These are phyloP conservation scores for Firmiana major DNA, from an alignment of 345 rosid genomes.

Conservation along the genomic window DNA sequence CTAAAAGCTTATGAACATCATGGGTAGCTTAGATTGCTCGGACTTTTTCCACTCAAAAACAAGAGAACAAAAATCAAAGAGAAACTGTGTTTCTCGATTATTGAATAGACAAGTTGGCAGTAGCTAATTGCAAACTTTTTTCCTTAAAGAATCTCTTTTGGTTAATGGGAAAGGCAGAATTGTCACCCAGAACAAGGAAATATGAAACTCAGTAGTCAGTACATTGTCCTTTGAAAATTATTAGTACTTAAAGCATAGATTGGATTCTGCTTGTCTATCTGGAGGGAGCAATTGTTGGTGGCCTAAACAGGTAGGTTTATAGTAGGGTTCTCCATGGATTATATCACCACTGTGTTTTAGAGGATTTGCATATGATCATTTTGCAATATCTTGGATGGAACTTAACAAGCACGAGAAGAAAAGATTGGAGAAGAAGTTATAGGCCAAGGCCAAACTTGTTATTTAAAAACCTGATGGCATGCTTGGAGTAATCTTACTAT, in stretches of 20 bases:
- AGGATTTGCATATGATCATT: too few species aligned
- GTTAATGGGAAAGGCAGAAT: background rate
- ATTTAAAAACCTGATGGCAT: too few species aligned
- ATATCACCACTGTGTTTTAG: too few species aligned
- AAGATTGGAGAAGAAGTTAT: too few species aligned
- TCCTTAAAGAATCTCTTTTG: background rate
- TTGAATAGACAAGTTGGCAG: background rate
- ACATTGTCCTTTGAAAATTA: background rate
- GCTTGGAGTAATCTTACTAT: too few species aligned
- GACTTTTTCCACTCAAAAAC: background rate
- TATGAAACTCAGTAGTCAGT: background rate
- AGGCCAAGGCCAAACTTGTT: too few species aligned
- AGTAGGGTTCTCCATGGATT: too few species aligned
- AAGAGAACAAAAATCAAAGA: background rate
- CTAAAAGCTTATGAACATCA: background rate
- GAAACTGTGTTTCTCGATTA: background rate
- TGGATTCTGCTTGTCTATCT: conserved; percentile 2
- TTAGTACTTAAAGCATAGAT: background rate
- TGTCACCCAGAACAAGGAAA: conserved; percentile 5
- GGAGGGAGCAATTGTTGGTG: background rate
- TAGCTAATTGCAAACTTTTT: background rate
- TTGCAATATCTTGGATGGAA: too few species aligned
- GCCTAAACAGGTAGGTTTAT: background rate
- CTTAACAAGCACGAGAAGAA: too few species aligned
- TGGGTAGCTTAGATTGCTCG: background rate